Percentiles rank a stretch among this genome's conserved stretches.
Evolutionary conservation across 1,139 yeast genomes (phyloP).

Genomic region (Saccharomycopsis hybrid): DNA sequence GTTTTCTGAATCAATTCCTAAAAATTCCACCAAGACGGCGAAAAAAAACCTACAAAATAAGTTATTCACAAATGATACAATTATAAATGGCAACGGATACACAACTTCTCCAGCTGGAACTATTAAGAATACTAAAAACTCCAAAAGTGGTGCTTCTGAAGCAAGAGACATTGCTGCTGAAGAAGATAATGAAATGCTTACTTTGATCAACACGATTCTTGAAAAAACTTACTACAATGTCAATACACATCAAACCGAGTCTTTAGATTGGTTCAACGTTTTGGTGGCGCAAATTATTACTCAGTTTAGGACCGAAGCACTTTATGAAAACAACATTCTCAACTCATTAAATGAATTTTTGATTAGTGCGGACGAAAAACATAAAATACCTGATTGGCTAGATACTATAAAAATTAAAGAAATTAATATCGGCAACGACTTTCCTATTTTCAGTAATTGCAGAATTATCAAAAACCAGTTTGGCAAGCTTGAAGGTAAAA

Average conservation of each 20-base stretch:
- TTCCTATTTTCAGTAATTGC: constrained; percentile 92
- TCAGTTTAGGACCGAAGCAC: constrained; percentile 81
- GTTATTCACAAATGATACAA: constrained; percentile 16
- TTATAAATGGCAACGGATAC: constrained; percentile 16
- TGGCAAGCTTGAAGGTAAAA: constrained; percentile 64
- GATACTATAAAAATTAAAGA: constrained; percentile 78
- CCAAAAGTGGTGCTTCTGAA: not conserved
- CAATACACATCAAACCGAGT: constrained; percentile 78
- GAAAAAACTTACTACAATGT: constrained; percentile 94
- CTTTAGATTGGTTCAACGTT: constrained; percentile 95
- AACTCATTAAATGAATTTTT: constrained; percentile 62
- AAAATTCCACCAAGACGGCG: constrained; percentile 9
- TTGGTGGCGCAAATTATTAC: constrained; percentile 85
- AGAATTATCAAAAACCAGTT: constrained; percentile 48
- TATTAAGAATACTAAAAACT: not conserved
- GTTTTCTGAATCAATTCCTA: constrained; percentile 19
- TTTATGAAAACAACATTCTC: constrained; percentile 75
- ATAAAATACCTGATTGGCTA: constrained; percentile 68
- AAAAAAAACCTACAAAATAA: constrained; percentile 10
- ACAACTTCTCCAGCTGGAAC: constrained; percentile 2
- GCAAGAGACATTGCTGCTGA: not conserved
- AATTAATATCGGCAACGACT: constrained; percentile 90
- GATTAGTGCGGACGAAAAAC: constrained; percentile 33
- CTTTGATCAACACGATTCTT: constrained; percentile 43
- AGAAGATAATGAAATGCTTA: constrained; percentile 3